A percentile compares a stretch with the other conserved stretches of the same genome.
Evolutionary conservation across 352 stramenopile genomes (phyloP).

Genomic region (Phytophthora idaei): DNA sequence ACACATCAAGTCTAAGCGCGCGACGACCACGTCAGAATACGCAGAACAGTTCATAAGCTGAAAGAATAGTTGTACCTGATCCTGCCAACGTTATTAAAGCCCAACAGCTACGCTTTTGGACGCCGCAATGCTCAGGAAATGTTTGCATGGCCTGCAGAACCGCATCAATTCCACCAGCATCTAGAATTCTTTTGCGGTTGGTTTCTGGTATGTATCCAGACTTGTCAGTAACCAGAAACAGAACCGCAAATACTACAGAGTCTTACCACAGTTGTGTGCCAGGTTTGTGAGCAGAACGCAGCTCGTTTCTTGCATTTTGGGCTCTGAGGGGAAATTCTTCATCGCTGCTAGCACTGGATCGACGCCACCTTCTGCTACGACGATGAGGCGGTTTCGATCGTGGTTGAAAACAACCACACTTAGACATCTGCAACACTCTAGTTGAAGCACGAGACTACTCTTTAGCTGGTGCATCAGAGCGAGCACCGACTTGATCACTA

Average conservation of each 20-base stretch:
- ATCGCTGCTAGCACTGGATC: conserved; percentile 64
- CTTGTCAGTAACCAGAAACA: conserved; percentile 4
- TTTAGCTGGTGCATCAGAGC: conserved; percentile 65
- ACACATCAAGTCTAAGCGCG: conserved; percentile 61
- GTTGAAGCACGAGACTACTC: conserved; percentile 59
- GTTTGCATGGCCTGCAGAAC: conserved; percentile 86
- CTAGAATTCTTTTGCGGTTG: conserved; percentile 80
- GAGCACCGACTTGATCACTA: conserved; percentile 63
- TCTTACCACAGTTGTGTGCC: conserved; percentile 76
- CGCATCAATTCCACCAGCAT: conserved; percentile 75
- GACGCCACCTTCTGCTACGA: conserved; percentile 74
- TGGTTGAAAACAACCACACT: conserved; percentile 81
- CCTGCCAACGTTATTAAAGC: conserved; percentile 81
- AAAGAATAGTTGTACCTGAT: conserved; percentile 45
- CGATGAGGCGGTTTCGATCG: conserved; percentile 72
- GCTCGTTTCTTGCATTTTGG: conserved; percentile 72
- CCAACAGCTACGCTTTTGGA: conserved; percentile 89
- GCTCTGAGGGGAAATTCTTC: conserved; percentile 58
- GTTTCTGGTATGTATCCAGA: conserved; percentile 53
- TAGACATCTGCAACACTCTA: conserved; percentile 80
- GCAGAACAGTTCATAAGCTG: background rate
- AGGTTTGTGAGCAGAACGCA: conserved; percentile 89
- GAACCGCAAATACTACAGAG: background rate
- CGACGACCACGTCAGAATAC: background rate
- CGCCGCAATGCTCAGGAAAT: conserved; percentile 64